These are phyloP conservation scores for Exsudoporus frostii DNA, from an alignment of 768 basidiomycete genomes.

Conservation along the genomic window DNA sequence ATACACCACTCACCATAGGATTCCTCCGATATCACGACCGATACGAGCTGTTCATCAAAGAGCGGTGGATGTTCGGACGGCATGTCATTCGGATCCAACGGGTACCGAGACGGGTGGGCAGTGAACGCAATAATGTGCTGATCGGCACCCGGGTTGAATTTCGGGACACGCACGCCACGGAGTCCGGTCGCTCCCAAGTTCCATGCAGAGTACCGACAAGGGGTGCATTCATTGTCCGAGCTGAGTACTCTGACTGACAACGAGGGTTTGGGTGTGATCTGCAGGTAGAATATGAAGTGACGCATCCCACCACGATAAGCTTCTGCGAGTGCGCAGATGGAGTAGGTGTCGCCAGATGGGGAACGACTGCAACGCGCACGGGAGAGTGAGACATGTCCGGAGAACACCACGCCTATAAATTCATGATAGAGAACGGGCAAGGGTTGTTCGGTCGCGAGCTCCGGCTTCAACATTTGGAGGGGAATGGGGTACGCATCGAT, in stretches of 20 bases:
- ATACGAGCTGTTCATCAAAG: neutral
- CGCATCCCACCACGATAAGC: constrained; percentile 41
- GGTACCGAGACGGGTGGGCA: neutral
- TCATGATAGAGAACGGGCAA: constrained; percentile 17
- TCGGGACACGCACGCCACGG: neutral
- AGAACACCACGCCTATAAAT: constrained; percentile 29
- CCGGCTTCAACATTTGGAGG: constrained; percentile 3
- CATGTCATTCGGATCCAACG: neutral
- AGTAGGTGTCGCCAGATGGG: constrained; percentile 35
- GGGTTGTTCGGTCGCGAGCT: neutral
- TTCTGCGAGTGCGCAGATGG: constrained; percentile 38
- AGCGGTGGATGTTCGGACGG: neutral
- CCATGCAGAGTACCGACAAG: neutral
- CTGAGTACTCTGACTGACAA: neutral
- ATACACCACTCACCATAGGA: neutral
- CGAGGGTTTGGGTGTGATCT: neutral
- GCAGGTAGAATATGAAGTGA: constrained; percentile 34
- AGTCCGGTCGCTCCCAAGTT: neutral
- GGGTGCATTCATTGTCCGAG: neutral
- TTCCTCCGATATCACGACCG: neutral
- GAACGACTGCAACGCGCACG: constrained; percentile 31
- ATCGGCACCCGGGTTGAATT: neutral
- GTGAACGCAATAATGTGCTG: neutral
- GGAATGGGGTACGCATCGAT: constrained; percentile 39
- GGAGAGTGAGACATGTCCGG: constrained; percentile 34